Percentiles rank a stretch among this genome's conserved stretches.
phyloP scores from a whole-genome alignment of 768 basidiomycete species.

The Lactifluus hygrophoroides region DNA sequence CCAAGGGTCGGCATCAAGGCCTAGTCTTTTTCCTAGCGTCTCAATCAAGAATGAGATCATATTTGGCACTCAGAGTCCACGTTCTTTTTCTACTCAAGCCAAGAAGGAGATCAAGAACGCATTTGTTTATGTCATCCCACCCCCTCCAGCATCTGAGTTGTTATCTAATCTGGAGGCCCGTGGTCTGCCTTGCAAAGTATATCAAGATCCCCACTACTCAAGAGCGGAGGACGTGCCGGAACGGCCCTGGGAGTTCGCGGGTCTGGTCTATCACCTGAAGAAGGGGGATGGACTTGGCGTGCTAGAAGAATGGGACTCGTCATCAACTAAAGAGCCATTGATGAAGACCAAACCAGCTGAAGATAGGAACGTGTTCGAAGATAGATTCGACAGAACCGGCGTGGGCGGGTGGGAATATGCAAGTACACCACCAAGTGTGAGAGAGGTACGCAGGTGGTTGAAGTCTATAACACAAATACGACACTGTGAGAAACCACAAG shows the following conservation, averaged over 20 bases:
- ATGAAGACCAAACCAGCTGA: not conserved
- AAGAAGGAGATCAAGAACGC: constrained; percentile 26
- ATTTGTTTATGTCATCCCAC: constrained; percentile 40
- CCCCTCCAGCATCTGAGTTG: constrained; percentile 45
- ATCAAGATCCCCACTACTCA: constrained; percentile 78
- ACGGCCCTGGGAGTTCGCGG: constrained; percentile 68
- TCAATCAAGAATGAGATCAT: not conserved
- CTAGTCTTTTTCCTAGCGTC: not conserved
- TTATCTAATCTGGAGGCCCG: constrained; percentile 36
- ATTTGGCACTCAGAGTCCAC: constrained; percentile 10
- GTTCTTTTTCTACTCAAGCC: constrained; percentile 10
- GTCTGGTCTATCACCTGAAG: constrained; percentile 62
- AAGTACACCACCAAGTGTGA: constrained; percentile 52
- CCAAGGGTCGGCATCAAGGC: not conserved
- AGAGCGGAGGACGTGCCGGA: constrained; percentile 59
- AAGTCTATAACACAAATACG: constrained; percentile 24
- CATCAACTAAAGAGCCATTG: not conserved
- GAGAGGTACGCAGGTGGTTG: constrained; percentile 50
- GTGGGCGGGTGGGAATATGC: constrained; percentile 79
- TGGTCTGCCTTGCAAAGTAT: constrained; percentile 50
- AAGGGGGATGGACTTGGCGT: constrained; percentile 48
- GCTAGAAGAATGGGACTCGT: constrained; percentile 51
- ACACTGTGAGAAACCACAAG: constrained; percentile 21
- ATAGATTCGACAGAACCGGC: constrained; percentile 24
- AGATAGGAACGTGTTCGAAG: constrained; percentile 8